phyloP scores from a whole-genome alignment of 2,329 filamentous ascomycete genomes.

The Penicillium glabrum region DNA sequence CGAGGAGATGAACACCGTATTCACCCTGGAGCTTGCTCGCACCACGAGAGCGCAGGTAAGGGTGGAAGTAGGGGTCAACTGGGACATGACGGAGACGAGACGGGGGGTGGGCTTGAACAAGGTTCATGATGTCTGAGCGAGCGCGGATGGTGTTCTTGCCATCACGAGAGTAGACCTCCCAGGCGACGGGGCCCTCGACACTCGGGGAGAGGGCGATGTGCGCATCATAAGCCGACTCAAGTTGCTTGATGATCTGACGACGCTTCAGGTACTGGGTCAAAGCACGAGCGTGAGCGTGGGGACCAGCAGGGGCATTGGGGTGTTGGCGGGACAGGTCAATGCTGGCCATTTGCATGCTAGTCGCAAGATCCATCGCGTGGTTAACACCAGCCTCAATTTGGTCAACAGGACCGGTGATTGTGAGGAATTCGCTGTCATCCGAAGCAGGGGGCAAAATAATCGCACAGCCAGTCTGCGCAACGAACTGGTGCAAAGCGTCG shows the following conservation, averaged over 20 bases:
- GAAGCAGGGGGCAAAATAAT: constrained; percentile 76
- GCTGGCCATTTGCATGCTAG: constrained; percentile 79
- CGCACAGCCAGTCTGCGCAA: constrained; percentile 84
- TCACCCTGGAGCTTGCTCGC: constrained; percentile 40
- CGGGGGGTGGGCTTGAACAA: constrained; percentile 50
- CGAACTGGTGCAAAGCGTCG: constrained; percentile 78
- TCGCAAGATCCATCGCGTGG: constrained; percentile 83
- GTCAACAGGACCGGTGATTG: constrained; percentile 76
- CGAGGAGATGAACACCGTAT: constrained; percentile 49
- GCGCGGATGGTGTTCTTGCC: constrained; percentile 68
- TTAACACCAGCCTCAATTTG: constrained; percentile 74
- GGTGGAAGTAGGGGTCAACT: constrained; percentile 51
- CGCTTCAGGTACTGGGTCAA: constrained; percentile 85
- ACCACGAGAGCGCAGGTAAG: constrained; percentile 44
- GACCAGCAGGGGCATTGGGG: constrained; percentile 68
- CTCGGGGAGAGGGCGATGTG: constrained; percentile 79
- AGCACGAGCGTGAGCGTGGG: constrained; percentile 76
- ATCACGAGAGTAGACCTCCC: constrained; percentile 86
- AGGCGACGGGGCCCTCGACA: constrained; percentile 67
- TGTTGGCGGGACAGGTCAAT: constrained; percentile 82
- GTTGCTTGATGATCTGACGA: constrained; percentile 74
- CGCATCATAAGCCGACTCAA: constrained; percentile 79
- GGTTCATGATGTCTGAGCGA: constrained; percentile 50
- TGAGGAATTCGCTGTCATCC: constrained; percentile 78
- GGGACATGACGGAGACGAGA: constrained; percentile 45